These are phyloP conservation scores for Triglochin maritima DNA, from an alignment of 106 monocot genomes.

Conservation along the genomic window DNA sequence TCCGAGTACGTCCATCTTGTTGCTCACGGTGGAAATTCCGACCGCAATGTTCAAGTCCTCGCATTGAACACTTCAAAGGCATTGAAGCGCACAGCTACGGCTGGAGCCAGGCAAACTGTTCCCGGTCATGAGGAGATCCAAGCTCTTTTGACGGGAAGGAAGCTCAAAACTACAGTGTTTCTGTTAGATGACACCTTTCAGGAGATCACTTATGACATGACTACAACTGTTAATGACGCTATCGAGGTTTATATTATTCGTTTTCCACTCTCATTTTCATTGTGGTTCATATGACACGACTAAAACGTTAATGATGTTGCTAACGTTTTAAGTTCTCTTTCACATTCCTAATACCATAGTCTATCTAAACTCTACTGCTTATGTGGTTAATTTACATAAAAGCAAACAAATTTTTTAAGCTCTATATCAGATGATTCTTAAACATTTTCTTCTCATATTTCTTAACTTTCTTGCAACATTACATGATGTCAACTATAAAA, in stretches of 20 bases:
- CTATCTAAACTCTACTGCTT: no score
- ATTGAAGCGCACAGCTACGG: constrained; percentile 72
- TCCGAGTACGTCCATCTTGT: constrained; percentile 86
- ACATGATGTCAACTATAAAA: no score
- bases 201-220: constrained; percentile 97
- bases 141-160: constrained; percentile 68
- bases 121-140: constrained; percentile 95
- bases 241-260: constrained; percentile 45
- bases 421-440: no score
- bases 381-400: no score
- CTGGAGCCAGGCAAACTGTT: constrained; percentile 67
- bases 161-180: constrained; percentile 94
- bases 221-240: constrained; percentile 95
- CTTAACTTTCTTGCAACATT: no score
- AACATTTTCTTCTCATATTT: no score
- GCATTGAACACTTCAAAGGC: constrained; percentile 76
- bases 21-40: constrained; percentile 56
- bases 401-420: no score
- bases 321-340: no score
- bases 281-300: no score
- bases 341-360: no score
- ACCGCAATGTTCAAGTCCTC: constrained; percentile 61
- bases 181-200: constrained; percentile 99
- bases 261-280: no score
- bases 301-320: no score